Evolutionary conservation across 208 protist genomes (phyloP).

Genomic region (Spongospora subterranea): DNA sequence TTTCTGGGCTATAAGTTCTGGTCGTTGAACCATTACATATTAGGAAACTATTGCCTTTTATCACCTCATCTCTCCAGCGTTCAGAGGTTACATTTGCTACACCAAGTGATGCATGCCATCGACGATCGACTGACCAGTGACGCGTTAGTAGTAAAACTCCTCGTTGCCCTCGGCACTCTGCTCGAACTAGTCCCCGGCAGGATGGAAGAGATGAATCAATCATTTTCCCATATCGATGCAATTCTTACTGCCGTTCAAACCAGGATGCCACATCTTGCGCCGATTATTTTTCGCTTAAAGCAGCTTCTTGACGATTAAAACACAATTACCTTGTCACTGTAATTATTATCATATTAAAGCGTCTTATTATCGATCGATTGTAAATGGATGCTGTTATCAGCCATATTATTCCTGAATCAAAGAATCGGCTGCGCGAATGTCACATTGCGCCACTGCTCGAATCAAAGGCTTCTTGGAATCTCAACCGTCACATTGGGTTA

Average conservation of each 20-base stretch:
- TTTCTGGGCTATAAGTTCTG: background rate
- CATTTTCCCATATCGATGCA: background rate
- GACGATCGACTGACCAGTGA: background rate
- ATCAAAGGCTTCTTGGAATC: too few relatives aligned
- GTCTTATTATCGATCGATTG: background rate
- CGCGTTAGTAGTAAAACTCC: background rate
- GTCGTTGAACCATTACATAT: background rate
- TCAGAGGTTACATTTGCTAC: background rate
- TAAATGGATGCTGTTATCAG: too few relatives aligned
- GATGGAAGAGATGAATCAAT: background rate
- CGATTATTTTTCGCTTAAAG: background rate
- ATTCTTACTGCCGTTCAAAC: background rate
- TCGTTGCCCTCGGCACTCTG: slow-evolving; percentile 23
- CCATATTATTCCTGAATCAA: too few relatives aligned
- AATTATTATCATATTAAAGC: background rate
- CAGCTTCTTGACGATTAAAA: background rate
- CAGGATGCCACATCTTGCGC: background rate
- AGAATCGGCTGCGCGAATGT: too few relatives aligned
- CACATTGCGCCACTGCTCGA: too few relatives aligned
- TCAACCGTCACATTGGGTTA: too few relatives aligned
- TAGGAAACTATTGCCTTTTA: slow-evolving; percentile 23
- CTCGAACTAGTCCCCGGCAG: slow-evolving; percentile 13
- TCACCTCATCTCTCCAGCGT: background rate
- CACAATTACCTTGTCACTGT: background rate
- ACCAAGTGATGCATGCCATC: background rate